A percentile compares a stretch with the other conserved stretches of the same genome.
Evolutionary conservation across 2,329 filamentous ascomycete species (phyloP).

Genomic region (Didymosphaeria variabile): DNA sequence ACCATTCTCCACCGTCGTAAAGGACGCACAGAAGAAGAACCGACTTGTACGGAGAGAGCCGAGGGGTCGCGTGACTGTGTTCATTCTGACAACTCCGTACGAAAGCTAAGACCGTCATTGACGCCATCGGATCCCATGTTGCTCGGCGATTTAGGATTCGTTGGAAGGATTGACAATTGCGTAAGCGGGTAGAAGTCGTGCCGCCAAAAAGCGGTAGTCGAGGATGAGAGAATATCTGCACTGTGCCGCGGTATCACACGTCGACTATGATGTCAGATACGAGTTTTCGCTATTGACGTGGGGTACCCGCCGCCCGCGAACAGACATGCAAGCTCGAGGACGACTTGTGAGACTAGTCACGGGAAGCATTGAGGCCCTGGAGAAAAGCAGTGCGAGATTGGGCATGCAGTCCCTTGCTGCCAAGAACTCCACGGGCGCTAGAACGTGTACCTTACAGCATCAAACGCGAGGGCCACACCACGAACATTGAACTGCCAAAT

Average conservation of each 20-base stretch:
- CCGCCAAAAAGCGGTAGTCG: not conserved
- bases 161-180: not conserved
- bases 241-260: not conserved
- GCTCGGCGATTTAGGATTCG: slow-evolving; percentile 6
- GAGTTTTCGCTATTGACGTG: no score
- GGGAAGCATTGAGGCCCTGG: not conserved
- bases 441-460: slow-evolving; percentile 9
- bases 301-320: no score
- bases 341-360: no score
- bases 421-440: slow-evolving; percentile 7
- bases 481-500: not conserved
- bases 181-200: not conserved
- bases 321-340: no score
- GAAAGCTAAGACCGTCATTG: not conserved
- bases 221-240: not conserved
- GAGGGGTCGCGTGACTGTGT: slow-evolving; percentile 1
- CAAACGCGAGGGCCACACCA: not conserved
- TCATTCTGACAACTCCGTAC: not conserved
- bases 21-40: not conserved
- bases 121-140: not conserved
- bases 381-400: not conserved
- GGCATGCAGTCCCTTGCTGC: not conserved
- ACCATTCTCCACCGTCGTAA: not conserved
- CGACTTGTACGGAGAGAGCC: not conserved
- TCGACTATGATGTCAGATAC: not conserved